Percentiles rank a stretch among this genome's conserved stretches.
These are phyloP conservation scores for Yueomyces sinensis DNA, from an alignment of 805 yeast species.

Conservation along the genomic window DNA sequence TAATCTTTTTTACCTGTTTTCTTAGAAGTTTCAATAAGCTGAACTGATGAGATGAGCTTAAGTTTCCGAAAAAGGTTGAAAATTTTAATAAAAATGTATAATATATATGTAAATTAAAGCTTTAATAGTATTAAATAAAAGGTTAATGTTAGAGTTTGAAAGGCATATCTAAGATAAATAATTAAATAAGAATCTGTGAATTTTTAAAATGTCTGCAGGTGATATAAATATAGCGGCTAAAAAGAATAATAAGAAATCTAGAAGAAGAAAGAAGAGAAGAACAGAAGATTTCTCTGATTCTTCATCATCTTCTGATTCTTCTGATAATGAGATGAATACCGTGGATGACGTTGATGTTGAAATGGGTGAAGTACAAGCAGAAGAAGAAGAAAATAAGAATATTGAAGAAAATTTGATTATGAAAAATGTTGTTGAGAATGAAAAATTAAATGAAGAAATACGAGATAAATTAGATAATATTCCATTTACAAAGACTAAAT, in stretches of 20 bases:
- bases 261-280: conserved; percentile 71
- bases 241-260: conserved; percentile 24
- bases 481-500: conserved; percentile 24
- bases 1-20: no score
- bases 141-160: no score
- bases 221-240: conserved; percentile 9
- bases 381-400: not conserved
- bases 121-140: no score
- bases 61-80: no score
- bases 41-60: no score
- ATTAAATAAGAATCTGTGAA: not conserved
- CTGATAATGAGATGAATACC: conserved; percentile 10
- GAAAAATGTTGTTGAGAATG: conserved; percentile 4
- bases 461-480: conserved; percentile 12
- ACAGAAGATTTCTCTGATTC: conserved; percentile 52
- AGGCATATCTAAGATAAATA: not conserved
- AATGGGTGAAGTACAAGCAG: conserved; percentile 1
- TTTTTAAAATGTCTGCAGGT: conserved; percentile 15
- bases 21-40: no score
- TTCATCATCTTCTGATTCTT: conserved; percentile 27
- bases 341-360: conserved; percentile 7
- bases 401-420: no score
- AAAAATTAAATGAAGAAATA: conserved; percentile 10
- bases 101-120: no score
- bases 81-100: no score